These are phyloP conservation scores for Fagopyrum homotropicum DNA, from an alignment of 148 eudicot genomes.

Conservation along the genomic window DNA sequence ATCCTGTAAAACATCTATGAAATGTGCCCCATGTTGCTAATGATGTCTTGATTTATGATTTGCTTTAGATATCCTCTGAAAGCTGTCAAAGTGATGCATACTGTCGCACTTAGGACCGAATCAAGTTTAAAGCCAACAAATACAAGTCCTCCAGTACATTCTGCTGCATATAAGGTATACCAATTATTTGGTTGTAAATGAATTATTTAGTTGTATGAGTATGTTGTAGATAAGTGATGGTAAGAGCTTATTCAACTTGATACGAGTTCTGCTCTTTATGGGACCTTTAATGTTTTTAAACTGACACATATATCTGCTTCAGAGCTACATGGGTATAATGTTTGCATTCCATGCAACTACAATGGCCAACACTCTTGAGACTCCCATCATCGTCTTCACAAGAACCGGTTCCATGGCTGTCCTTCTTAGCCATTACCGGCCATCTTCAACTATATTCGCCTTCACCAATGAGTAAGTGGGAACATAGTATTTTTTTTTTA, in stretches of 20 bases:
- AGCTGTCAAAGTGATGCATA: conserved; percentile 95
- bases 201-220: neutral
- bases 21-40: conserved; percentile 10
- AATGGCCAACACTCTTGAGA: conserved; percentile 77
- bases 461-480: conserved; percentile 84
- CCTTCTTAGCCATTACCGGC: conserved; percentile 80
- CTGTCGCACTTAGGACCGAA: conserved; percentile 90
- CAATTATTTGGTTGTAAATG: neutral
- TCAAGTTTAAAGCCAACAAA: conserved; percentile 24
- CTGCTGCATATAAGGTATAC: conserved; percentile 13
- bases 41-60: neutral
- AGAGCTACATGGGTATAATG: conserved; percentile 87
- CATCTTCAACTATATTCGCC: conserved; percentile 84
- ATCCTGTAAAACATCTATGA: neutral
- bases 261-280: neutral
- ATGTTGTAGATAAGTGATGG: neutral
- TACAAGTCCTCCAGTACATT: conserved; percentile 10
- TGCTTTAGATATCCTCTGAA: conserved; percentile 75
- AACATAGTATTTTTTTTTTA: neutral
- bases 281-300: neutral
- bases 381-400: conserved; percentile 93
- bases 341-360: conserved; percentile 93
- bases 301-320: conserved; percentile 16
- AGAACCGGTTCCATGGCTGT: conserved; percentile 97
- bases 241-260: neutral